Conservation (phyloP, 1,284 basidiomycete genomes). For the Austroboletus niveus region DNA sequence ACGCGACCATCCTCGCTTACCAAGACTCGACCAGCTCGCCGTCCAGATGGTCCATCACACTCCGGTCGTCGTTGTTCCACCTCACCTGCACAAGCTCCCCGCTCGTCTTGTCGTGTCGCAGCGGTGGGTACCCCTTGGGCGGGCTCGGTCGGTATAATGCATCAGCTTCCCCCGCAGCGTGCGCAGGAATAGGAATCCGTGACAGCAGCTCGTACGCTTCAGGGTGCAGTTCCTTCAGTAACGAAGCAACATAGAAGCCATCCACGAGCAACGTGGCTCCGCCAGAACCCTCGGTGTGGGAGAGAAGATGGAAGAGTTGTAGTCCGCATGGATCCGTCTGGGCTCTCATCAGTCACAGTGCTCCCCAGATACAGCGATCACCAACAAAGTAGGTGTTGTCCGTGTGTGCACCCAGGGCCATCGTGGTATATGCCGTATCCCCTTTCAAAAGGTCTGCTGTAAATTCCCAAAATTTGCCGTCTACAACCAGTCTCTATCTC, state of each 20-base stretch:
- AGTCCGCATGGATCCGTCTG: slow-evolving; percentile 91
- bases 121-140: slow-evolving; percentile 60
- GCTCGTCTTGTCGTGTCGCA: slow-evolving; percentile 61
- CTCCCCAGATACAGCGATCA: slow-evolving; percentile 1
- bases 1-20: slow-evolving; percentile 38
- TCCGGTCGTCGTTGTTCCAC: slow-evolving; percentile 96
- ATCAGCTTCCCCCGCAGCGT: slow-evolving; percentile 81
- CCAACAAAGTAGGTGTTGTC: slow-evolving; percentile 92
- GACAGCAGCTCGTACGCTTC: slow-evolving; percentile 74
- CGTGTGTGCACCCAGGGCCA: slow-evolving; percentile 89
- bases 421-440: slow-evolving; percentile 88
- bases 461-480: slow-evolving; percentile 96
- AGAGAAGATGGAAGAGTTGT: slow-evolving; percentile 93
- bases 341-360: slow-evolving; percentile 13
- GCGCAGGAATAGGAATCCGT: slow-evolving; percentile 70
- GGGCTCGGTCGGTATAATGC: slow-evolving; percentile 65
- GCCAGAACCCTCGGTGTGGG: slow-evolving; percentile 79
- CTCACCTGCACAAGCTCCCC: slow-evolving; percentile 76
- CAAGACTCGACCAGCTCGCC: slow-evolving; percentile 66
- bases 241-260: slow-evolving; percentile 87
- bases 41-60: slow-evolving; percentile 65
- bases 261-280: slow-evolving; percentile 92
- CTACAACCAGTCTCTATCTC: slow-evolving; percentile 37
- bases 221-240: slow-evolving; percentile 74
- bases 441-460: slow-evolving; percentile 90